These are phyloP conservation scores for Mucor ambiguus DNA, from an alignment of 371 early-diverging fungal genomes.

Conservation along the genomic window DNA sequence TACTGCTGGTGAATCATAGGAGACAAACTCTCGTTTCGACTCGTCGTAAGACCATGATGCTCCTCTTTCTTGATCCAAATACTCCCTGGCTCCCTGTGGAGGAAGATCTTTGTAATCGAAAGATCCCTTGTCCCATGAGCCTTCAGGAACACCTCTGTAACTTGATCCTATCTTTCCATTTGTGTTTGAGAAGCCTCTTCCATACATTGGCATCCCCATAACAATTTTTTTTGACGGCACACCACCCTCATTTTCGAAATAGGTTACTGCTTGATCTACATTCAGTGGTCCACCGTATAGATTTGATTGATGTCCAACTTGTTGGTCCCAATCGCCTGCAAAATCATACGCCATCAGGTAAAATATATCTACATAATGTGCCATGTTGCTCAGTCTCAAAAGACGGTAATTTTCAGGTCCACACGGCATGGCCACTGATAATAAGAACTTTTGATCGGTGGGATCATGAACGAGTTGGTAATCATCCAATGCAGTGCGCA, in stretches of 20 bases:
- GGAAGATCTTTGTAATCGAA: constrained; percentile 79
- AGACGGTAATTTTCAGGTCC: constrained; percentile 63
- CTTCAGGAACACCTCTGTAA: constrained; percentile 67
- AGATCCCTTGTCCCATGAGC: constrained; percentile 86
- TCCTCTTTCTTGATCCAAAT: constrained; percentile 66
- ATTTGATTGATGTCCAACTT: constrained; percentile 85
- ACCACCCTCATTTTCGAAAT: constrained; percentile 17
- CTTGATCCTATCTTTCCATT: constrained; percentile 43
- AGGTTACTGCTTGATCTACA: constrained; percentile 59
- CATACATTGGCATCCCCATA: constrained; percentile 25
- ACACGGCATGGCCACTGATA: constrained; percentile 73
- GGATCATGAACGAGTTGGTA: constrained; percentile 26
- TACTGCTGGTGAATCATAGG: constrained; percentile 80
- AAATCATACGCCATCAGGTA: constrained; percentile 87
- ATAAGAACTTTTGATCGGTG: constrained; percentile 52
- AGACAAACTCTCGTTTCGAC: constrained; percentile 66
- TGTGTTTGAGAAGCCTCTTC: constrained; percentile 73
- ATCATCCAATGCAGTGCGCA: constrained; percentile 67
- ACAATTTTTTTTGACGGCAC: constrained; percentile 27
- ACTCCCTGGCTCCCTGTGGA: constrained; percentile 58
- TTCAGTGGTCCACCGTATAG: constrained; percentile 68
- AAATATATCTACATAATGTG: constrained; percentile 67
- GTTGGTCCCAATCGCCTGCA: constrained; percentile 72
- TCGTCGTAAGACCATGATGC: constrained; percentile 80
- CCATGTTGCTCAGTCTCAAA: constrained; percentile 63